Conservation (phyloP, 2,329 filamentous ascomycete genomes). For the Penicillium digitatum region DNA sequence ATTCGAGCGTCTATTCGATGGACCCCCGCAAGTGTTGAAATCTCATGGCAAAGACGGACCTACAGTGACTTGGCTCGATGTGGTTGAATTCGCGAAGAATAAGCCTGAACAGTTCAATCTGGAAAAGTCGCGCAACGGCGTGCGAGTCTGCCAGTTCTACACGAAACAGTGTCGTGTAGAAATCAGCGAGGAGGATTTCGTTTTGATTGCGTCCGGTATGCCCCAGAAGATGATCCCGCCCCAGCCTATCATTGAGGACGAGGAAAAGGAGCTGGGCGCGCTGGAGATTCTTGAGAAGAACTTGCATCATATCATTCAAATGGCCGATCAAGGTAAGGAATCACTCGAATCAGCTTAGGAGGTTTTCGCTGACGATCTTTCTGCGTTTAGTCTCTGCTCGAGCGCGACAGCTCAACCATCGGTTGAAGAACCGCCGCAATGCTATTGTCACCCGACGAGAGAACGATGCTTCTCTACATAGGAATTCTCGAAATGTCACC, state of each 20-base stretch:
- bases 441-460: constrained; percentile 66
- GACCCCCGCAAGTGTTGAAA: constrained; percentile 65
- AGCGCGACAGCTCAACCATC: constrained; percentile 75
- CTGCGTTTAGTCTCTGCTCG: constrained; percentile 56
- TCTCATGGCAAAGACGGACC: constrained; percentile 58
- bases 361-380: not conserved
- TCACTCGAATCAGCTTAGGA: not conserved
- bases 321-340: constrained; percentile 66
- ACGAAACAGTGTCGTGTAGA: constrained; percentile 77
- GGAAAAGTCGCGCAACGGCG: constrained; percentile 63
- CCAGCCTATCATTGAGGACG: constrained; percentile 78
- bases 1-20: constrained; percentile 81
- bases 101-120: constrained; percentile 75
- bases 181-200: constrained; percentile 83
- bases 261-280: constrained; percentile 77
- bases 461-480: constrained; percentile 34
- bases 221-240: constrained; percentile 77
- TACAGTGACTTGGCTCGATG: constrained; percentile 74
- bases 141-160: constrained; percentile 73
- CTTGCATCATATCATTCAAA: constrained; percentile 70
- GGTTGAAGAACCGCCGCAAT: constrained; percentile 68
- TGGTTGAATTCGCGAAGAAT: constrained; percentile 76
- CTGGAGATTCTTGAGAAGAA: constrained; percentile 79
- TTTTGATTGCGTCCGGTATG: constrained; percentile 76
- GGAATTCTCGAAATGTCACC: constrained; percentile 33